phyloP scores from a whole-genome alignment of 768 basidiomycete species.

The Mrakia gelida region DNA sequence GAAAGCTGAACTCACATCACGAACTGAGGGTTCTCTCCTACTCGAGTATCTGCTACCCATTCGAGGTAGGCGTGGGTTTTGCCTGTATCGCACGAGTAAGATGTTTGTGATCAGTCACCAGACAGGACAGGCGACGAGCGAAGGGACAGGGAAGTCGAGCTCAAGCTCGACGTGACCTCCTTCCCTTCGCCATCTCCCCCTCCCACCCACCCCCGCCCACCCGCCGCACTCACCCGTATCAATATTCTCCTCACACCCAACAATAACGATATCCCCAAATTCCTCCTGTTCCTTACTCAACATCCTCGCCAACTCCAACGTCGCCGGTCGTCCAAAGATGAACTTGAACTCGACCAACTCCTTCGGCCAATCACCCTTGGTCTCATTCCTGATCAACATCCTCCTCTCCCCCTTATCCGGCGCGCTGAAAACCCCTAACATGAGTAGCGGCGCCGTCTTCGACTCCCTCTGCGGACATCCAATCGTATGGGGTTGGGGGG shows the following conservation, averaged over 20 bases:
- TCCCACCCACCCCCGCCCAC: no score
- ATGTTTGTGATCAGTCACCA: no score
- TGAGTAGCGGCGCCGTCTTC: slow-evolving; percentile 35
- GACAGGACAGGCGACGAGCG: no score
- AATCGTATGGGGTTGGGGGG: slow-evolving; percentile 42
- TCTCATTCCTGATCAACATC: slow-evolving; percentile 33
- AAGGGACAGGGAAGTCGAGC: no score
- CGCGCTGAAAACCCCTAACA: slow-evolving; percentile 44
- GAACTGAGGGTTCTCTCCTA: slow-evolving; percentile 43
- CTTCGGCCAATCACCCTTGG: slow-evolving; percentile 41
- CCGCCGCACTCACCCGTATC: slow-evolving; percentile 33
- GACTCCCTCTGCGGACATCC: slow-evolving; percentile 37
- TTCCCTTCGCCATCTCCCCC: no score
- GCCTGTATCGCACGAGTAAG: slow-evolving; percentile 26
- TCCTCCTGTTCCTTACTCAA: slow-evolving; percentile 40
- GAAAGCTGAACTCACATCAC: slow-evolving; percentile 42
- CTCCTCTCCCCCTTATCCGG: slow-evolving; percentile 41
- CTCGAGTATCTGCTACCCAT: slow-evolving; percentile 44
- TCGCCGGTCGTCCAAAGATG: slow-evolving; percentile 43
- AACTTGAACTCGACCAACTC: slow-evolving; percentile 45
- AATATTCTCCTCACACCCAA: slow-evolving; percentile 41
- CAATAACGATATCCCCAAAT: slow-evolving; percentile 34
- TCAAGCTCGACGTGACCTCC: no score
- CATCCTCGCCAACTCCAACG: slow-evolving; percentile 34
- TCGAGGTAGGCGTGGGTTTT: slow-evolving; percentile 47